Evolutionary conservation across 1,284 basidiomycete genomes (phyloP), one percentile per base, ranked within the genome.

Genomic region (Golubevia sp.): DNA sequence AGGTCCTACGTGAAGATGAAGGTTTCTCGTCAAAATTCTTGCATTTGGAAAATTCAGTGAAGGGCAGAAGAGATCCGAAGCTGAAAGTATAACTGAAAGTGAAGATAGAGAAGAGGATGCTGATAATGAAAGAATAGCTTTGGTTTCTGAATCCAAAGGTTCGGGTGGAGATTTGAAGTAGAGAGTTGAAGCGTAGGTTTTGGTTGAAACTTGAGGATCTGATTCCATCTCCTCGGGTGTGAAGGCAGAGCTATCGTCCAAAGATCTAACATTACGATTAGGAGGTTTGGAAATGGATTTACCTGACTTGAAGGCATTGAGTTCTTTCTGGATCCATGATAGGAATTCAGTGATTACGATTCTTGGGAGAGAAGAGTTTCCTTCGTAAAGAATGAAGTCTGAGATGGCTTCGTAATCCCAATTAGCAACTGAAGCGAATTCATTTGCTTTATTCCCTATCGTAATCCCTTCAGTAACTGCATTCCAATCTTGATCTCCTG

Each of bases 1-100:
- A 1, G 80, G 80, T 3, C 80, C 80, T 55, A 83, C 76, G 55
- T 83, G 80, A 18, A 83, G 63, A 48, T 83, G 80, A 25, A 83
- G 74, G 54, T 71, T 69, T 11, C 80, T 67, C 4, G 61, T 73
- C 4, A 83, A 55, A 0, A 73, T 62, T 15, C 80, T 73, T 1
- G 79, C 80, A 6, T 56, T 18, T 0, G 68, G 27, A 52, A 71
- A 79, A 3, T 59, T 64, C 30, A 71, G 56, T 8, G 65, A 58
- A 4, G 79, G 79, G 18, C 18, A n/a, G 11, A n/a, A 30, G 11
- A 25, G 25, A 25, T 53, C 51, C 11, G 38, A 44, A 44, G 38
- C 38, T 44, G 38, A 44, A 13, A 44, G 11, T 8, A 44, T 44
- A 44, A 18, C 18, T 18, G 38, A 44, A 13, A 44, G 38, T 13